A percentile compares a stretch with the other conserved stretches of the same genome.
These are phyloP conservation scores for Zancudomyces culisetae DNA, from an alignment of 371 early-diverging fungal species.

Conservation along the genomic window DNA sequence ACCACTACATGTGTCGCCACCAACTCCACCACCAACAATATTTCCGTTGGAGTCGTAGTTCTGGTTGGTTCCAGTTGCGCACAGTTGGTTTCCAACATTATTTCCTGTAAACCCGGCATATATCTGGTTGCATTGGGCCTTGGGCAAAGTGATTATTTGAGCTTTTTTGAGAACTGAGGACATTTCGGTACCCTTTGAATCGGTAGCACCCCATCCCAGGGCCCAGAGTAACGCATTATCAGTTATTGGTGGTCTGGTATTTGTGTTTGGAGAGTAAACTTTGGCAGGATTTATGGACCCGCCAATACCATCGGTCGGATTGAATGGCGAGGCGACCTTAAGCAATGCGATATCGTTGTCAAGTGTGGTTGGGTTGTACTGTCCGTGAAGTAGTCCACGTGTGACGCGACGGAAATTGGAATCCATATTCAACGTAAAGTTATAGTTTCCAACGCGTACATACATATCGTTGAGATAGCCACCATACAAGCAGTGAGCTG, in stretches of 20 bases:
- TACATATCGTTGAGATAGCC: constrained; percentile 6
- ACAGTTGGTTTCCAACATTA: constrained; percentile 11
- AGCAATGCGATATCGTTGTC: constrained; percentile 19
- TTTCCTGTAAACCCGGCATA: neutral
- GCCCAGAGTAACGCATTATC: constrained; percentile 7
- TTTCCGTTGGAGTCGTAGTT: too few relatives aligned
- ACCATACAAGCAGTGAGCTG: constrained; percentile 15
- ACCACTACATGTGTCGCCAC: constrained; percentile 19
- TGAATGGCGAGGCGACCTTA: constrained; percentile 4
- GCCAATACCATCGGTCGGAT: constrained; percentile 17
- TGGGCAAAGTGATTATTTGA: constrained; percentile 5
- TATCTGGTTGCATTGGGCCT: constrained; percentile 5
- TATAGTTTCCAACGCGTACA: constrained; percentile 11
- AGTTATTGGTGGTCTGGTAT: constrained; percentile 6
- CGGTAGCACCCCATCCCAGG: constrained; percentile 22
- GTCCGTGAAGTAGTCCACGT: constrained; percentile 8
- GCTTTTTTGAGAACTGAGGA: constrained; percentile 12
- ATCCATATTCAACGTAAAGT: constrained; percentile 10
- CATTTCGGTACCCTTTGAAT: constrained; percentile 3
- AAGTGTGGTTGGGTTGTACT: constrained; percentile 8
- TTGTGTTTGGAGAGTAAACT: too few relatives aligned
- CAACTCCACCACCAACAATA: constrained; percentile 9
- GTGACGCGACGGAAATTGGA: constrained; percentile 4
- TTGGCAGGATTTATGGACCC: too few relatives aligned
- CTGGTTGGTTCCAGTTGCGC: constrained; percentile 13